Evolutionary conservation across 2,329 filamentous ascomycete species (phyloP).

Genomic region (Beauveria asiatica): DNA sequence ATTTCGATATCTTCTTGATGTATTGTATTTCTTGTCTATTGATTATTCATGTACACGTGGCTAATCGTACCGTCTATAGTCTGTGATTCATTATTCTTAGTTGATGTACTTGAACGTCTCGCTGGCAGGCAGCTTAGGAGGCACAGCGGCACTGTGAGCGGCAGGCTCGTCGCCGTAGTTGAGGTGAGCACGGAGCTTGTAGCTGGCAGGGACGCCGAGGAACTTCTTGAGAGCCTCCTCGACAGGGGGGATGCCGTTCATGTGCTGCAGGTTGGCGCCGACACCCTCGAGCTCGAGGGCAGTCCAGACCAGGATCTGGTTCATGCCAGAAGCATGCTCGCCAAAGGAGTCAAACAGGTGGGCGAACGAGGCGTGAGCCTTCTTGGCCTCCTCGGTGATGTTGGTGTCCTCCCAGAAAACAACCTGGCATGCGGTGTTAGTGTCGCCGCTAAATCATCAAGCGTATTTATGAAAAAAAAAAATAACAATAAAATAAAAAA

Average conservation of each 20-base stretch:
- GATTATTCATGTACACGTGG: background rate
- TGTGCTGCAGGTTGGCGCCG: constrained; percentile 86
- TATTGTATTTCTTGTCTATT: background rate
- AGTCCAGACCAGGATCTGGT: constrained; percentile 71
- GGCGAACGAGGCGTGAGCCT: constrained; percentile 63
- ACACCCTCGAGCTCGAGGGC: constrained; percentile 76
- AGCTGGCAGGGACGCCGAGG: constrained; percentile 57
- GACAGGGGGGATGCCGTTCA: constrained; percentile 65
- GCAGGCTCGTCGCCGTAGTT: constrained; percentile 65
- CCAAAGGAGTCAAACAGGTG: constrained; percentile 75
- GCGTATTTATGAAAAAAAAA: constrained; percentile 31
- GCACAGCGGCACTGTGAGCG: constrained; percentile 50
- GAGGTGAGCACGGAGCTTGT: constrained; percentile 74
- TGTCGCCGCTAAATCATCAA: constrained; percentile 48
- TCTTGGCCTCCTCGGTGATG: constrained; percentile 56
- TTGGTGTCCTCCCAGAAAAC: constrained; percentile 80
- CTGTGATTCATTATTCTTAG: background rate
- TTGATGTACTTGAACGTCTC: constrained; percentile 35
- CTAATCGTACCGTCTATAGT: background rate
- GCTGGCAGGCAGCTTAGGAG: constrained; percentile 51
- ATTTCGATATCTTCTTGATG: background rate
- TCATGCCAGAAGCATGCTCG: constrained; percentile 68
- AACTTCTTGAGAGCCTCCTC: constrained; percentile 32
- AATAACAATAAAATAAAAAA: too few species aligned
- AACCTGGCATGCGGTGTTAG: constrained; percentile 53